Evolutionary conservation across 805 yeast genomes (phyloP).

Genomic region (Spathaspora hagerdaliae): DNA sequence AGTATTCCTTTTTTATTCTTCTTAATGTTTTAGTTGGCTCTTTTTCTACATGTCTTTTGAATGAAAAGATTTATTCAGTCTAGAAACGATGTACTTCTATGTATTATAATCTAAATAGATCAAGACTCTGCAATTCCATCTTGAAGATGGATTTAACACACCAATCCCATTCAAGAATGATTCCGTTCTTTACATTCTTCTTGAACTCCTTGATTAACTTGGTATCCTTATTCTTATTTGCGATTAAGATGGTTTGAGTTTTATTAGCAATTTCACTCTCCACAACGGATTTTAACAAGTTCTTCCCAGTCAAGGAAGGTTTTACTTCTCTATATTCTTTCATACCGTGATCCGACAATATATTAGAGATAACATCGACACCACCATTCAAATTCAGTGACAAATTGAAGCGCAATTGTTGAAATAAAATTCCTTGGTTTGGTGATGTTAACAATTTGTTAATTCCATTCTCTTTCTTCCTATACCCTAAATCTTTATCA

Average conservation of each 20-base stretch:
- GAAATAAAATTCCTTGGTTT: constrained; percentile 38
- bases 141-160: constrained; percentile 53
- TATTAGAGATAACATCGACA: constrained; percentile 47
- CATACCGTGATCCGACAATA: constrained; percentile 60
- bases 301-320: constrained; percentile 10
- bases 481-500: constrained; percentile 26
- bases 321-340: constrained; percentile 19
- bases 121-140: constrained; percentile 28
- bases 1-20: not conserved
- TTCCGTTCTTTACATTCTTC: constrained; percentile 8
- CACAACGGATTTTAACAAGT: not conserved
- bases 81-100: not conserved
- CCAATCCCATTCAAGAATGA: constrained; percentile 62
- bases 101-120: constrained; percentile 14
- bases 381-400: constrained; percentile 63
- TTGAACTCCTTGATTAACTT: constrained; percentile 21
- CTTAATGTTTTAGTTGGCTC: not conserved
- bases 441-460: constrained; percentile 12
- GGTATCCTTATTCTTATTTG: constrained; percentile 35
- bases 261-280: not conserved
- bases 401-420: constrained; percentile 47
- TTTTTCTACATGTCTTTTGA: not conserved
- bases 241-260: constrained; percentile 16
- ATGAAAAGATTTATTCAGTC: not conserved
- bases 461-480: constrained; percentile 14